phyloP scores from a whole-genome alignment of 768 basidiomycete genomes.

The Lyophyllum atratum region DNA sequence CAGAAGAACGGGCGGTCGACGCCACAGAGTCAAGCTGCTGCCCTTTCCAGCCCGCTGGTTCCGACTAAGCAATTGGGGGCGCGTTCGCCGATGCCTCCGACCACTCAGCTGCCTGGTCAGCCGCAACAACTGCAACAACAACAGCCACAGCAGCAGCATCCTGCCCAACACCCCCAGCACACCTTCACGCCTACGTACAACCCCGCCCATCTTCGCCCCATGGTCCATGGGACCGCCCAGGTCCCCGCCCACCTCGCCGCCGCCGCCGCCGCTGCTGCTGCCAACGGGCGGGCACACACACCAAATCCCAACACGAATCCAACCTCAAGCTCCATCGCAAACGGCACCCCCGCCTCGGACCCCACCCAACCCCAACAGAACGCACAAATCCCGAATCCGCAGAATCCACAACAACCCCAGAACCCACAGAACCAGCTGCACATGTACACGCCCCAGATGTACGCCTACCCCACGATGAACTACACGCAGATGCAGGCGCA shows the following conservation, averaged over 20 bases:
- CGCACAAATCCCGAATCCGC: conserved; percentile 2
- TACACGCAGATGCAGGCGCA: conserved; percentile 11
- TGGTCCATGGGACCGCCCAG: conserved; percentile 28
- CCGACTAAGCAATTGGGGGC: conserved; percentile 31
- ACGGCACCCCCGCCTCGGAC: background rate
- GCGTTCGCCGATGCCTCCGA: conserved; percentile 30
- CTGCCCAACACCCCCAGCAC: conserved; percentile 25
- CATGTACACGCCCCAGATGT: conserved; percentile 21
- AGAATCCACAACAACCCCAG: conserved; percentile 15
- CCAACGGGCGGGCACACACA: conserved; percentile 11
- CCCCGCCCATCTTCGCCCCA: conserved; percentile 33
- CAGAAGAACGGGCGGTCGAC: conserved; percentile 31
- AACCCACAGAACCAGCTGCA: conserved; percentile 10
- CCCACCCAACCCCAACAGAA: conserved; percentile 11
- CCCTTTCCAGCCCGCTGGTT: conserved; percentile 36
- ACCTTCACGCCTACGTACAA: conserved; percentile 33
- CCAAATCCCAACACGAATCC: background rate
- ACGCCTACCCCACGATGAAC: conserved; percentile 15
- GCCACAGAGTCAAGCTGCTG: conserved; percentile 19
- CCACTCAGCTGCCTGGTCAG: conserved; percentile 26
- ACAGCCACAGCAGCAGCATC: conserved; percentile 14
- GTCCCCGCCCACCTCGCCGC: conserved; percentile 19
- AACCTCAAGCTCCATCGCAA: background rate
- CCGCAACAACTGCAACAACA: conserved; percentile 22
- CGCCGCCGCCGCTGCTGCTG: conserved; percentile 18